Percentiles rank a stretch among this genome's conserved stretches.
phyloP scores from a whole-genome alignment of 192 early-diverging fungal species.

The Linnemannia exigua region DNA sequence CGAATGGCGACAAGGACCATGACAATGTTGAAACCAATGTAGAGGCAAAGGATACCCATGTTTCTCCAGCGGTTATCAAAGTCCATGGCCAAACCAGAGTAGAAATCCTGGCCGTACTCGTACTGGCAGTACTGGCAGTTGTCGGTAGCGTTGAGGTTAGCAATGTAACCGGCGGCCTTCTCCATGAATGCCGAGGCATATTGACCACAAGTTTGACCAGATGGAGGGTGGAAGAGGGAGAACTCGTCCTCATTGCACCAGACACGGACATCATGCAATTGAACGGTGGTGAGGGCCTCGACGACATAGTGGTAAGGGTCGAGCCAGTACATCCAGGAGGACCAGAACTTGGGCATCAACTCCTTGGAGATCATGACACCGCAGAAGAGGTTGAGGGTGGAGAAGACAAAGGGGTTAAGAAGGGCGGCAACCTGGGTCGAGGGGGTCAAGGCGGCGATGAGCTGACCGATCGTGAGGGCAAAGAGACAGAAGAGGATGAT shows the following conservation, averaged over 20 bases:
- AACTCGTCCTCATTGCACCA: constrained; percentile 67
- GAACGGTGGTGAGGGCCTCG: constrained; percentile 72
- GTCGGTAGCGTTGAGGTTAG: constrained; percentile 63
- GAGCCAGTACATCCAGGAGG: constrained; percentile 78
- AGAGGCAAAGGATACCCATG: constrained; percentile 72
- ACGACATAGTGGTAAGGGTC: constrained; percentile 79
- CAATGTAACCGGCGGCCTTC: constrained; percentile 72
- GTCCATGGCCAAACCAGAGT: constrained; percentile 60
- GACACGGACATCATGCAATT: constrained; percentile 64
- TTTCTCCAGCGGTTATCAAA: constrained; percentile 76
- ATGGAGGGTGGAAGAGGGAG: constrained; percentile 66
- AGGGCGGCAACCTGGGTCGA: constrained; percentile 70
- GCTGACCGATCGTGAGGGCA: constrained; percentile 78
- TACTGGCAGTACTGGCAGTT: constrained; percentile 77
- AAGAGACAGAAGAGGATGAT: constrained; percentile 74
- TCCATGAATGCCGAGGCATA: constrained; percentile 69
- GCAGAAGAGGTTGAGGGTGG: constrained; percentile 78
- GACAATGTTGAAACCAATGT: constrained; percentile 67
- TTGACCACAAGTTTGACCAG: constrained; percentile 71
- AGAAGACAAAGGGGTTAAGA: constrained; percentile 79
- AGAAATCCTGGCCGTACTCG: constrained; percentile 71
- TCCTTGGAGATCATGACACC: constrained; percentile 75
- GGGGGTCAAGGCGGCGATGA: constrained; percentile 77
- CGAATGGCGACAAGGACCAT: constrained; percentile 55
- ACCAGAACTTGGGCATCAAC: constrained; percentile 80